Conservation (phyloP, 2,329 filamentous ascomycete genomes). For the Colletotrichum sp. region DNA sequence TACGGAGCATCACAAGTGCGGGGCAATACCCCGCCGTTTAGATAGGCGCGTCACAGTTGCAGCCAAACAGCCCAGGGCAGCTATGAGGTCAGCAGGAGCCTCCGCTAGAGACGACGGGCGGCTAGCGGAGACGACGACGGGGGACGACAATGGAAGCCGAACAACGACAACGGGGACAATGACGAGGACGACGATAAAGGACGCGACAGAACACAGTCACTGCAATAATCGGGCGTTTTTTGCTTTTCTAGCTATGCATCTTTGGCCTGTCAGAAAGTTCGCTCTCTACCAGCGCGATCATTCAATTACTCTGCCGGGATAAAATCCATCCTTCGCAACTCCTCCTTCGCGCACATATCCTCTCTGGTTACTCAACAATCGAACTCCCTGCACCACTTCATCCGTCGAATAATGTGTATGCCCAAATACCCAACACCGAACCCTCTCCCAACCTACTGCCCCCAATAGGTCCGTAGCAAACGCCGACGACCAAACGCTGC, state of each 20-base stretch:
- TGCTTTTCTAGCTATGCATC: no score
- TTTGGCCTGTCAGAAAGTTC: not conserved
- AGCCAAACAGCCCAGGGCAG: not conserved
- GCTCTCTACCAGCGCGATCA: not conserved
- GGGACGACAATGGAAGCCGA: no score
- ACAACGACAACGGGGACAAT: not conserved
- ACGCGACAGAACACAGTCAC: not conserved
- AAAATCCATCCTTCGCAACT: not conserved
- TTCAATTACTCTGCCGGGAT: not conserved
- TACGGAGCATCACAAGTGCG: slow-evolving; percentile 14
- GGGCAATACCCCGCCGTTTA: slow-evolving; percentile 15
- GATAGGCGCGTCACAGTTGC: not conserved
- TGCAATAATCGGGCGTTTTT: not conserved
- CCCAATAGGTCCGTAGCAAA: slow-evolving; percentile 56
- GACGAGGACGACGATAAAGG: not conserved
- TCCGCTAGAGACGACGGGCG: not conserved
- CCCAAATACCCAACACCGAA: slow-evolving; percentile 51
- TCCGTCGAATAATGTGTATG: slow-evolving; percentile 52
- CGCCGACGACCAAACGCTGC: slow-evolving; percentile 50
- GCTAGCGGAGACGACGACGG: not conserved
- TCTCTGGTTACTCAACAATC: slow-evolving; percentile 50
- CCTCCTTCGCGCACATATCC: slow-evolving; percentile 36
- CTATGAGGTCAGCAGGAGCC: not conserved
- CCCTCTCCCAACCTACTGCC: slow-evolving; percentile 30
- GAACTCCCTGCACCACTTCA: slow-evolving; percentile 34